Base-by-base conservation (phyloP, 768 basidiomycete genomes). In the Amanita phalloides region DNA sequence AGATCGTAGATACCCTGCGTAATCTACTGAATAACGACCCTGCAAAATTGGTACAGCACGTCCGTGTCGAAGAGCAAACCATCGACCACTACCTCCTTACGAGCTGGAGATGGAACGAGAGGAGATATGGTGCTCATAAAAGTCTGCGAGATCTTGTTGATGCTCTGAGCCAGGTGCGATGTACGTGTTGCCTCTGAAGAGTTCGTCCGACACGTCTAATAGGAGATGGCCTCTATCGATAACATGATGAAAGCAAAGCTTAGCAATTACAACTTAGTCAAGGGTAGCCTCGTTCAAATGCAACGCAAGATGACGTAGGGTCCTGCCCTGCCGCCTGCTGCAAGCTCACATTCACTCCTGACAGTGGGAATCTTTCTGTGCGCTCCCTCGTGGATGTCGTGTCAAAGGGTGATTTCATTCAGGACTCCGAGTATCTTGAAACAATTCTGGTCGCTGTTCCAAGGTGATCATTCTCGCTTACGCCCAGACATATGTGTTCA, bases 161-260 rank as follows among this genome's bases (percentile, higher is more conserved):
- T 57, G 73, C 77, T 42, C 71, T 99, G 61, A 82, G 77, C 69
- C 93, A 90, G 79, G 94, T 90, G 64, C 56, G 71, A 60, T 4
- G 44, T 26, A 23, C 48, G 48, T 20, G 43, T 37, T 5, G 32
- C 33, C 45, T 41, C 45, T 30, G 14, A 28, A 54, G 38, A 46
- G 38, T 42, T 25, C 36, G 50, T 46, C 49, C 26, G 47, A 55
- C 54, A 41, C 47, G 47, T 39, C 49, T 51, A n/a, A 14, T 62
- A 94, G 94, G 96, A 98, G 75, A 90, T 95, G 82, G 74, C 74
- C 21, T 91, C 90, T 20, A 92, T 98, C 56, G 96, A 99, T 66
- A 89, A 87, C 62, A 82, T 88, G 36, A 88, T 96, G 79, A 95
- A 95, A 71, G 73, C 81, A 38, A 97, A 96, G 68, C 69, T 92